Evolutionary conservation across 352 stramenopile species (phyloP), one percentile per base, ranked within the genome.

Genomic region (Globisporangium yorkense): DNA sequence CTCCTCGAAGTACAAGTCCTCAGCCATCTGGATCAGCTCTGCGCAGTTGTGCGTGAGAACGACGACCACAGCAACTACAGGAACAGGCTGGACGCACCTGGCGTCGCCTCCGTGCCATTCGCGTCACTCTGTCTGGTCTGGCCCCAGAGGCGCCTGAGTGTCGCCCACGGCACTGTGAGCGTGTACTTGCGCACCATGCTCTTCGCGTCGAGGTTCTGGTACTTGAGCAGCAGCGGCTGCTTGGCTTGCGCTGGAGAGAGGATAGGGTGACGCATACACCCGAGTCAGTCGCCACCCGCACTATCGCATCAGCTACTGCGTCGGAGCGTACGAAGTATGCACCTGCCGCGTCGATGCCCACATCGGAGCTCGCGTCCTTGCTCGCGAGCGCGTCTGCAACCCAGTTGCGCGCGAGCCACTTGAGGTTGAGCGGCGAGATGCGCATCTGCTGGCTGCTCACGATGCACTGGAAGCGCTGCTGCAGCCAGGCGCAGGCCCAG

Each of bases 391-490:
- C 71, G 12, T 78, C 70, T 41, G 83, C 46, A 16, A 48, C 56
- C 70, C 66, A 80, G 45, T 80, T 81, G 21, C 70, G 72, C 24
- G 78, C 74, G 40, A 88, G 65, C 39, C 69, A 65, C 56, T 80
- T 78, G 37, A 88, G 62, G 43, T 87, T 83, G 27, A 68, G 33
- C 43, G 75, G 63, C 44, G 71, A 66, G 21, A 91, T 73, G 46
- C 67, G 68, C 56, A 87, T 66, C n/a, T 68, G 63, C 40, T 74
- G 68, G 9, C 67, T 70, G 47, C 61, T 70, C 37, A 91, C 77
- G 7, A 91, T 64, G 51, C 80, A 89, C 61, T 91, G 80, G 61
- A 88, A 91, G 63, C 74, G 75, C 24, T 68, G 78, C 63, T 91
- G 80, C 50, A 91, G 50, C 80, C 80, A 91, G 16, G 66, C 71